These are phyloP conservation scores for Boletellus emodensis DNA, from an alignment of 768 basidiomycete species.

Conservation along the genomic window DNA sequence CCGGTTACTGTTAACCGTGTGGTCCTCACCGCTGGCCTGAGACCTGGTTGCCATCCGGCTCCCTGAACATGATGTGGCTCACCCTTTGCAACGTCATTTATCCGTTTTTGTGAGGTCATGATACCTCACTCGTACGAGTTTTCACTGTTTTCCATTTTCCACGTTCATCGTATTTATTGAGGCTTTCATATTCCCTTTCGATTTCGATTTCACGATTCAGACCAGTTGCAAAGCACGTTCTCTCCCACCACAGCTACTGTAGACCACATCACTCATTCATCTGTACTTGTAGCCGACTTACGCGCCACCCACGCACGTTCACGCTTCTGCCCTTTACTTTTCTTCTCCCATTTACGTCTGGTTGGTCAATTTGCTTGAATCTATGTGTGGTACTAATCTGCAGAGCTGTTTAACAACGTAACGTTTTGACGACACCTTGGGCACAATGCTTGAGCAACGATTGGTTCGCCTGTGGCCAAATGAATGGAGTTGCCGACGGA, in stretches of 20 bases:
- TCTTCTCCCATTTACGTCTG: neutral
- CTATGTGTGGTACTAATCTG: conserved; percentile 15
- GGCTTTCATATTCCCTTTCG: conserved; percentile 9
- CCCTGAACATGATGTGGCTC: neutral
- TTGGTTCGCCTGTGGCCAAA: too few relatives aligned
- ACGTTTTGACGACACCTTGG: too few relatives aligned
- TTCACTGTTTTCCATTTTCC: conserved; percentile 1
- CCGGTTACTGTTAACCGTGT: too few relatives aligned
- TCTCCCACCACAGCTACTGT: neutral
- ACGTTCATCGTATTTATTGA: conserved; percentile 15
- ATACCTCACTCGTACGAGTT: conserved; percentile 2
- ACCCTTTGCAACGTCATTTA: conserved; percentile 11
- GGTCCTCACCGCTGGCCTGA: too few relatives aligned
- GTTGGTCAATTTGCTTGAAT: conserved; percentile 19
- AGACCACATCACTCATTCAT: conserved; percentile 16
- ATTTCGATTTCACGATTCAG: neutral
- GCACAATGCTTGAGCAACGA: too few relatives aligned
- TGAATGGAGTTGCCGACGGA: too few relatives aligned
- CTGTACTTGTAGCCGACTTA: conserved; percentile 21
- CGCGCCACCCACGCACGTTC: conserved; percentile 8
- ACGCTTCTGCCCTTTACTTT: neutral
- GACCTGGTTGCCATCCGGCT: too few relatives aligned
- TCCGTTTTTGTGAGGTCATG: conserved; percentile 13
- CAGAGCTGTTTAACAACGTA: too few relatives aligned
- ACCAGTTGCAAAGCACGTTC: neutral